Conservation (phyloP, 208 protist genomes). For the Zelonia costaricensis region DNA sequence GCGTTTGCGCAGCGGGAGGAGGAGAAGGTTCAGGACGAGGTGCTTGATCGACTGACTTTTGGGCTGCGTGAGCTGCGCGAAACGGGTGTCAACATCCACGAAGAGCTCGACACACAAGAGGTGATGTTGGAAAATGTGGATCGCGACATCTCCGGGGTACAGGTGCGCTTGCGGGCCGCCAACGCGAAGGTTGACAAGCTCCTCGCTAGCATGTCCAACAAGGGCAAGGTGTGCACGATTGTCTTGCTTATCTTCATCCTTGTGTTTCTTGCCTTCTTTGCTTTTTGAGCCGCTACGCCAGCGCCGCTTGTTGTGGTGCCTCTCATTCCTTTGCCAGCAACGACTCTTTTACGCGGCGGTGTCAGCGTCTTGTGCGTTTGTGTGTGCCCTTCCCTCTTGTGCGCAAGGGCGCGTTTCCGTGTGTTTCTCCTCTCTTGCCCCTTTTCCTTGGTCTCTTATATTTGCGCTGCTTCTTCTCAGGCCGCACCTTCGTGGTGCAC, state of each 20-base stretch:
- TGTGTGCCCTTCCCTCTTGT: no score
- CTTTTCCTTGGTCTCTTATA: no score
- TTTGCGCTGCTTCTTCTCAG: no score
- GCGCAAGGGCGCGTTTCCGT: no score
- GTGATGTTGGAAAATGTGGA: constrained; percentile 69
- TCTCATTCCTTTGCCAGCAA: no score
- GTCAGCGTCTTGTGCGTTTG: no score
- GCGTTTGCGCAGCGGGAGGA: constrained; percentile 64
- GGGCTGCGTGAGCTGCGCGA: constrained; percentile 78
- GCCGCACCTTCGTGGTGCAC: no score
- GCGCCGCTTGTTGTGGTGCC: no score
- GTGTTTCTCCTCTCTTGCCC: no score
- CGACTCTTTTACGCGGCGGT: no score
- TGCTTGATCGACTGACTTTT: constrained; percentile 71
- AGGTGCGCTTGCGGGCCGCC: constrained; percentile 60
- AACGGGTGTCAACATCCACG: constrained; percentile 78
- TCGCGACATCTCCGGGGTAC: constrained; percentile 59
- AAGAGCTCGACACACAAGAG: constrained; percentile 73
- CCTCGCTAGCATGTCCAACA: constrained; percentile 82
- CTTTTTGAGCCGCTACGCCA: no score
- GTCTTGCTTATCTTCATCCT: constrained; percentile 48
- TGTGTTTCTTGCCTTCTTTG: constrained; percentile 53
- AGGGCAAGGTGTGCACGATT: constrained; percentile 83
- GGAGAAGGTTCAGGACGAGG: constrained; percentile 67
- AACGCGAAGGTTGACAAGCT: constrained; percentile 87